phyloP scores from a whole-genome alignment of 1,284 basidiomycete species.

The Microbotryum saponariae region DNA sequence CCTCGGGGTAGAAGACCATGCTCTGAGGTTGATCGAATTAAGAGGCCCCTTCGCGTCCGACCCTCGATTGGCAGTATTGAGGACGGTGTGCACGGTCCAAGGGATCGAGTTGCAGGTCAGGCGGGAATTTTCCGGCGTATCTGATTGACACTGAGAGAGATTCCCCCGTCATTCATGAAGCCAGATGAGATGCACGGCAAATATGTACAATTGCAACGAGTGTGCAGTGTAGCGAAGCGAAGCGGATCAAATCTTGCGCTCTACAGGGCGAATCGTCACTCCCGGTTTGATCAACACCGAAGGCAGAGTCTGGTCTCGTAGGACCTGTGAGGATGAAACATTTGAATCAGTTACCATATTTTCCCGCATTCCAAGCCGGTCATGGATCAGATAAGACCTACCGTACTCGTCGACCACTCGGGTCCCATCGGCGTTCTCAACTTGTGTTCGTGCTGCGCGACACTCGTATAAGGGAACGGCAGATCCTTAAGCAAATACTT shows the following conservation, averaged over 20 bases:
- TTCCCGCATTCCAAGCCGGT: neutral
- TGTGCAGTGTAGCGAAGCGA: neutral
- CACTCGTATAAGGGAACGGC: conserved; percentile 86
- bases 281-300: conserved; percentile 67
- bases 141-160: no score
- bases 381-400: conserved; percentile 59
- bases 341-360: neutral
- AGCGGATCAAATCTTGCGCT: conserved; percentile 7
- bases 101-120: conserved; percentile 1
- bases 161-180: no score
- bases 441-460: conserved; percentile 76
- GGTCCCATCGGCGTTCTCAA: conserved; percentile 72
- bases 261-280: conserved; percentile 32
- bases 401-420: conserved; percentile 91
- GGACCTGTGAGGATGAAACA: conserved; percentile 3
- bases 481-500: conserved; percentile 83
- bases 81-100: neutral
- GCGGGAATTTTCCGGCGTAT: conserved; percentile 1
- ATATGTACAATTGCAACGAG: neutral
- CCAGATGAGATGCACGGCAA: no score
- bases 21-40: neutral
- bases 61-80: neutral
- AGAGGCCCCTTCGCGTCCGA: conserved; percentile 8
- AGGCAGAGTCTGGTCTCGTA: conserved; percentile 55
- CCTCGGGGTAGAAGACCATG: neutral